Conservation (phyloP, 805 yeast species). For the Kazachstania viticola region DNA sequence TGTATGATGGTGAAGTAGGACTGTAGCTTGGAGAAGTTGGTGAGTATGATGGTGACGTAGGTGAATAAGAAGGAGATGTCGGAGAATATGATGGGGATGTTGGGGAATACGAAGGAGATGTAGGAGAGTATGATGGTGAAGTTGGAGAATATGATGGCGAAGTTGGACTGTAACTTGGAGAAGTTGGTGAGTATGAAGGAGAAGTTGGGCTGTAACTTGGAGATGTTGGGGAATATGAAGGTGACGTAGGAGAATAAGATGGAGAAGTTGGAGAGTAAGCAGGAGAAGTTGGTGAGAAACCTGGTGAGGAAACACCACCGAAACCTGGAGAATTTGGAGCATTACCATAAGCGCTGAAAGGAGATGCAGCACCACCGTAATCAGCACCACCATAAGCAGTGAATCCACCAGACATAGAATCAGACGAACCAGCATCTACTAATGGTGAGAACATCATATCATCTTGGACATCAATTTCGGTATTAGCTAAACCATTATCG, state of each 20-base stretch:
- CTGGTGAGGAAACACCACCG: slow-evolving; percentile 48
- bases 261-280: slow-evolving; percentile 76
- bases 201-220: slow-evolving; percentile 66
- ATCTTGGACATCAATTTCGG: slow-evolving; percentile 50
- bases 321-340: slow-evolving; percentile 53
- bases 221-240: slow-evolving; percentile 65
- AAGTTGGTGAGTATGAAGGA: slow-evolving; percentile 69
- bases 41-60: slow-evolving; percentile 61
- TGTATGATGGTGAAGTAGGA: slow-evolving; percentile 52
- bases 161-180: slow-evolving; percentile 72
- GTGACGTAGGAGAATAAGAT: slow-evolving; percentile 68
- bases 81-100: slow-evolving; percentile 59
- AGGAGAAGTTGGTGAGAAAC: slow-evolving; percentile 69
- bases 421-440: slow-evolving; percentile 72
- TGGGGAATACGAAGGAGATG: slow-evolving; percentile 66
- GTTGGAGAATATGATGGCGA: slow-evolving; percentile 66
- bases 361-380: slow-evolving; percentile 48
- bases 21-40: slow-evolving; percentile 62
- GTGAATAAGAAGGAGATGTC: slow-evolving; percentile 70
- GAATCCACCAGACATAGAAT: slow-evolving; percentile 68
- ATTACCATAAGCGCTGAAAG: slow-evolving; percentile 36
- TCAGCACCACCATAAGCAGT: slow-evolving; percentile 80
- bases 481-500: slow-evolving; percentile 47
- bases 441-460: slow-evolving; percentile 89
- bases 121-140: slow-evolving; percentile 63